A percentile compares a stretch with the other conserved stretches of the same genome.
phyloP scores from a whole-genome alignment of 805 yeast genomes.

The Saccharomycopsis selenospora region DNA sequence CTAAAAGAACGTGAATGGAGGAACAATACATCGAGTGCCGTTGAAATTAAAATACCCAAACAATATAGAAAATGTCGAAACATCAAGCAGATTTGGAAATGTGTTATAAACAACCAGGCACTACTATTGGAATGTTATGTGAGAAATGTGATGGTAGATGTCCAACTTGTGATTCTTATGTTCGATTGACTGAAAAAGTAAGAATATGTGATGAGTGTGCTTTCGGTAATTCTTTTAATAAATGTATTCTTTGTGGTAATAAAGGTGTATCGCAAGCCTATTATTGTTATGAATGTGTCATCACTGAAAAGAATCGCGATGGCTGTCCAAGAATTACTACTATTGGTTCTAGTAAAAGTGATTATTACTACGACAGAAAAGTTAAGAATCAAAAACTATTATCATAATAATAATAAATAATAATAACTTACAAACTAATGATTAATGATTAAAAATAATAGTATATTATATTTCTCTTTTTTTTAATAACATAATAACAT shows the following conservation, averaged over 20 bases:
- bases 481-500: no score
- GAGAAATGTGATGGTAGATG: conserved; percentile 87
- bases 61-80: conserved; percentile 54
- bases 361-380: conserved; percentile 53
- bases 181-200: conserved; percentile 59
- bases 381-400: conserved; percentile 22
- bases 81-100: conserved; percentile 80
- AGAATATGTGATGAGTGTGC: conserved; percentile 82
- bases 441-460: no score
- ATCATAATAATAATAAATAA: no score
- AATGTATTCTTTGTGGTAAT: conserved; percentile 75
- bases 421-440: no score
- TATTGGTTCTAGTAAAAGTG: conserved; percentile 69
- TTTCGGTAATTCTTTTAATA: conserved; percentile 53
- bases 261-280: conserved; percentile 60
- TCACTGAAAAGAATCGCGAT: conserved; percentile 72
- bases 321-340: conserved; percentile 87
- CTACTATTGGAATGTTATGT: conserved; percentile 62
- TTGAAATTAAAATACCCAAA: no score
- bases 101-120: conserved; percentile 84
- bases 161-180: conserved; percentile 83
- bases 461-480: no score
- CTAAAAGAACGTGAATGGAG: no score
- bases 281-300: conserved; percentile 81
- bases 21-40: no score